Conservation (phyloP, 108 stramenopile species). For the Nitzschia sp. region DNA sequence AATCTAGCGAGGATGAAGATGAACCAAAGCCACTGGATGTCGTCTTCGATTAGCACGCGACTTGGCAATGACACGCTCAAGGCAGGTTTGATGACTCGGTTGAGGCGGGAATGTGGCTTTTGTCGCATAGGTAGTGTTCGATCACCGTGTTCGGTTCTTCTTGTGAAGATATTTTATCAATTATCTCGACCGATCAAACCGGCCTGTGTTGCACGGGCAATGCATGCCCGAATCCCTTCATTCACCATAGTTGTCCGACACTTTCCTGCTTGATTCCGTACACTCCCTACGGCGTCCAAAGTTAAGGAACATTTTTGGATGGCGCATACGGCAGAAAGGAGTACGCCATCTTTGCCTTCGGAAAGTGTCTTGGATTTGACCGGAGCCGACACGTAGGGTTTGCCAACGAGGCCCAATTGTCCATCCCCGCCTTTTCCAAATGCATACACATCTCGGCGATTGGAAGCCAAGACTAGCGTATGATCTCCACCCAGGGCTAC, state of each 20-base stretch:
- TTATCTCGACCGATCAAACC: background rate
- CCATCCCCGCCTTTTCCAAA: conserved; percentile 73
- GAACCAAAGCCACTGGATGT: no score
- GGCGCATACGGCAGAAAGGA: conserved; percentile 59
- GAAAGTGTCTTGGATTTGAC: conserved; percentile 54
- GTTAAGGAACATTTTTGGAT: conserved; percentile 59
- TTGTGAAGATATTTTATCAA: no score
- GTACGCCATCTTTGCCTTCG: background rate
- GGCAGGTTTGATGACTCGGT: no score
- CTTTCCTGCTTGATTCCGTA: conserved; percentile 47
- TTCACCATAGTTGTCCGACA: conserved; percentile 13
- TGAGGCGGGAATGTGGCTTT: no score
- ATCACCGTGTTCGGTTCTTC: no score
- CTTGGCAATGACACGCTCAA: no score
- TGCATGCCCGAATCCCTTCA: conserved; percentile 11
- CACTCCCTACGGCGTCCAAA: conserved; percentile 43
- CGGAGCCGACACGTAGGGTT: conserved; percentile 68
- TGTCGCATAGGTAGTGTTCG: no score
- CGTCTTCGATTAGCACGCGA: no score
- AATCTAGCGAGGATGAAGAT: no score
- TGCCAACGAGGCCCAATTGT: conserved; percentile 52
- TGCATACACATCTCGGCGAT: conserved; percentile 49
- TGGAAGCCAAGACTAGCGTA: conserved; percentile 58
- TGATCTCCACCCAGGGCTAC: conserved; percentile 76
- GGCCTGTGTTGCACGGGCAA: background rate